A percentile compares a stretch with the other conserved stretches of the same genome.
Conservation (phyloP, 2,329 filamentous ascomycete genomes). For the Dothiorella sarmentorum region DNA sequence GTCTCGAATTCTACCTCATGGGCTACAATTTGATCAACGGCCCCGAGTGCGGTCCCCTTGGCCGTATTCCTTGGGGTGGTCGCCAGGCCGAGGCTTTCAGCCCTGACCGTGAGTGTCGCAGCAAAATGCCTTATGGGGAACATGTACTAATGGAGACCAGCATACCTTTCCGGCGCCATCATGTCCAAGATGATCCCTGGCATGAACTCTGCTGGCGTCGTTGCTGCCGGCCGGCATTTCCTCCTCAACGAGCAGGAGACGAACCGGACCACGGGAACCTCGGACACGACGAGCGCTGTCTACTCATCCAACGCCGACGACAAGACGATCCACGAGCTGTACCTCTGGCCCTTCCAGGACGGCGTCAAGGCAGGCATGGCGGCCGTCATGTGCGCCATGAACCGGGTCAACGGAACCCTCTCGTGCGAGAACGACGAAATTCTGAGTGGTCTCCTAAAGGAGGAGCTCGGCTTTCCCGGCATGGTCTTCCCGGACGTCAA, state of each 20-base stretch:
- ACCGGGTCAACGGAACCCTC: constrained; percentile 44
- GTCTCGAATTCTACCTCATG: constrained; percentile 24
- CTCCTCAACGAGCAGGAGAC: constrained; percentile 34
- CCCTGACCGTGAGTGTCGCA: neutral
- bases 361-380: constrained; percentile 29
- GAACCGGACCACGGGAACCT: constrained; percentile 15
- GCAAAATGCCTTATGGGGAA: neutral
- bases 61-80: constrained; percentile 8
- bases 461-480: constrained; percentile 44
- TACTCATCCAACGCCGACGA: constrained; percentile 26
- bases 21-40: constrained; percentile 25
- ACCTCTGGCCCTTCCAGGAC: constrained; percentile 31
- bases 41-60: constrained; percentile 13
- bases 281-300: neutral
- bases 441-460: constrained; percentile 45
- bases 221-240: constrained; percentile 23
- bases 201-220: constrained; percentile 7
- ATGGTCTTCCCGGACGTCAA: constrained; percentile 29
- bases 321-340: constrained; percentile 29
- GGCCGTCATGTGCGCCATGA: constrained; percentile 35
- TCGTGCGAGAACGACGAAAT: constrained; percentile 45
- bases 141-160: neutral
- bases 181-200: constrained; percentile 1
- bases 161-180: neutral
- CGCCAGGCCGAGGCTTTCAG: constrained; percentile 7